phyloP scores from a whole-genome alignment of 305 asterid species.

The Fraxinus nigra region DNA sequence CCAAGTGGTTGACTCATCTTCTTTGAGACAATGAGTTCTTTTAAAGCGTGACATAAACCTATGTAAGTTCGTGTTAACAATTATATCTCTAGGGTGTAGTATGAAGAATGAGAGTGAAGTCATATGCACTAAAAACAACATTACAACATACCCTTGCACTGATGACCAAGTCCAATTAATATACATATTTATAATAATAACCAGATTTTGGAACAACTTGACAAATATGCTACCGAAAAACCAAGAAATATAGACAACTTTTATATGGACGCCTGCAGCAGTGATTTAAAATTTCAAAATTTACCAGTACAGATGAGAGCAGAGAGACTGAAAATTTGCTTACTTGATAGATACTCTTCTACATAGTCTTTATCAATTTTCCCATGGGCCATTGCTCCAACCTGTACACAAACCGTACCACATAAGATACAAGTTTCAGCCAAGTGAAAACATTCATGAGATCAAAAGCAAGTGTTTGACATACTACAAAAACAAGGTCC shows the following conservation, averaged over 20 bases:
- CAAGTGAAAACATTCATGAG: background rate
- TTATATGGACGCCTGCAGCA: background rate
- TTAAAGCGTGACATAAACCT: too few relatives aligned
- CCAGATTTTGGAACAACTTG: background rate
- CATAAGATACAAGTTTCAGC: slow-evolving; percentile 8
- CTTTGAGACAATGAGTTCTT: too few relatives aligned
- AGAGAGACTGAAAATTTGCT: slow-evolving; percentile 18
- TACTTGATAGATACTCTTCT: slow-evolving; percentile 81
- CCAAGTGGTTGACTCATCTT: too few relatives aligned
- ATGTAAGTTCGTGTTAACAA: too few relatives aligned
- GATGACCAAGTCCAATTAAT: too few relatives aligned
- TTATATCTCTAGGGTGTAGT: too few relatives aligned
- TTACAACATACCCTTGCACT: too few relatives aligned
- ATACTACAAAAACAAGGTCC: slow-evolving; percentile 88
- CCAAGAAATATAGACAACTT: background rate
- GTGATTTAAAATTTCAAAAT: background rate
- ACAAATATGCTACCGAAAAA: background rate
- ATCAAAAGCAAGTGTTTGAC: slow-evolving; percentile 12
- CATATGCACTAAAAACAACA: too few relatives aligned
- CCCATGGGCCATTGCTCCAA: slow-evolving; percentile 97
- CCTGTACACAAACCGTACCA: slow-evolving; percentile 39
- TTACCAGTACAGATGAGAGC: background rate
- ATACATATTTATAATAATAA: background rate
- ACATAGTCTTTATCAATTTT: slow-evolving; percentile 74
- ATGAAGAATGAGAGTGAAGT: too few relatives aligned